Evolutionary conservation across 1,139 yeast species (phyloP).

Genomic region (Debaryomyces sp.): DNA sequence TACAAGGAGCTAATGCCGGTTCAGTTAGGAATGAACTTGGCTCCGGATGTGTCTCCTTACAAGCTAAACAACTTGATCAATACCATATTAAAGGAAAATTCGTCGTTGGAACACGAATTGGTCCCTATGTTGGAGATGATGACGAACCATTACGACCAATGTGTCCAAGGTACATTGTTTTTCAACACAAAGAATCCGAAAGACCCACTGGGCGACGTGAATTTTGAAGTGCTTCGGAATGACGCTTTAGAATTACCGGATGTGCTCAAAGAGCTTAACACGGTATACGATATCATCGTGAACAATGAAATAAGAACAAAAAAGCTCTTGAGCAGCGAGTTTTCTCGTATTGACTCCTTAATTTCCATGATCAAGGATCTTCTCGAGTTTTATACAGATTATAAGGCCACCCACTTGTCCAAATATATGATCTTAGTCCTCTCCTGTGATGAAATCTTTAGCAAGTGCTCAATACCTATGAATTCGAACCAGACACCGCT

Average conservation of each 20-base stretch:
- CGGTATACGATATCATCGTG: conserved; percentile 40
- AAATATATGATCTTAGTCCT: conserved; percentile 25
- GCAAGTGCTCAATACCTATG: conserved; percentile 18
- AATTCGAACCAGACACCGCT: conserved; percentile 20
- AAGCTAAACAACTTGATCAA: conserved; percentile 20
- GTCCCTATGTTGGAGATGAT: conserved; percentile 70
- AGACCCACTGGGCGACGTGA: conserved; percentile 13
- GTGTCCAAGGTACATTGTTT: conserved; percentile 43
- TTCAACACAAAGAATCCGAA: conserved; percentile 11
- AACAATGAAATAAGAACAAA: conserved; percentile 39
- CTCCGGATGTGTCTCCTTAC: conserved; percentile 13
- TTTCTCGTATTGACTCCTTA: conserved; percentile 21
- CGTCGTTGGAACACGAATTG: conserved; percentile 65
- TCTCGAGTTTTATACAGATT: conserved; percentile 21
- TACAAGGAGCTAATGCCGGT: conserved; percentile 27
- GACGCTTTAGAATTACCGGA: conserved; percentile 40
- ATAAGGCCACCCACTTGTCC: conserved; percentile 30
- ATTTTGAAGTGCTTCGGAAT: conserved; percentile 35
- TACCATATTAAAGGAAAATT: conserved; percentile 43
- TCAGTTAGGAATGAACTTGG: conserved; percentile 17
- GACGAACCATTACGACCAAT: conserved; percentile 83
- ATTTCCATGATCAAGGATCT: conserved; percentile 18
- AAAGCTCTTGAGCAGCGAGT: conserved; percentile 22
- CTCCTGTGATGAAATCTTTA: conserved; percentile 20
- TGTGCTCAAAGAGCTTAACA: conserved; percentile 31